phyloP scores from a whole-genome alignment of 2,329 filamentous ascomycete genomes.

The Trichoderma sp. region DNA sequence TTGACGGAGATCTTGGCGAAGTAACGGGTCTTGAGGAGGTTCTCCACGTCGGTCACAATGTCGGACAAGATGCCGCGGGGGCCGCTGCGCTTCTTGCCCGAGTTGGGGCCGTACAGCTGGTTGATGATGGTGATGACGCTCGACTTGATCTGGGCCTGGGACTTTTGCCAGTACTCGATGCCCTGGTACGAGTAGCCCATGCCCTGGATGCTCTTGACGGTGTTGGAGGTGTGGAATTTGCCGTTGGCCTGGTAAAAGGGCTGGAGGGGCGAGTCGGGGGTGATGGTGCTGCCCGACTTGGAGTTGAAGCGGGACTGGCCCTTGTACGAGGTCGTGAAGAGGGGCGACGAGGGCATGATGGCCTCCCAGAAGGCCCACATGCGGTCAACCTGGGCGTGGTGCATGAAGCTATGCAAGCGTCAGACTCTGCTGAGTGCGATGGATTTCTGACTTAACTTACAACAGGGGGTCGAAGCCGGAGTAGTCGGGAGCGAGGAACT shows the following conservation, averaged over 20 bases:
- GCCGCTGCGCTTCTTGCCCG: background rate
- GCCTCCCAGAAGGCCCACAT: constrained; percentile 61
- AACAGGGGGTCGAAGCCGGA: constrained; percentile 52
- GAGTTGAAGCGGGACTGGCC: constrained; percentile 47
- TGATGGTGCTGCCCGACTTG: constrained; percentile 44
- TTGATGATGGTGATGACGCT: constrained; percentile 42
- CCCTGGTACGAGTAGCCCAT: constrained; percentile 48
- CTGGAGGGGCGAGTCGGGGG: constrained; percentile 50
- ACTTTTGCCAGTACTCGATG: constrained; percentile 43
- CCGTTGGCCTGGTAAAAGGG: constrained; percentile 51
- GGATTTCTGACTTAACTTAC: constrained; percentile 34
- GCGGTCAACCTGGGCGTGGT: constrained; percentile 63
- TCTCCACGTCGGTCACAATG: background rate
- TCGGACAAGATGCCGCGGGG: no score
- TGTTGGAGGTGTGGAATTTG: constrained; percentile 48
- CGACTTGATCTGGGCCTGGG: constrained; percentile 36
- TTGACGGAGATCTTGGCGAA: constrained; percentile 43
- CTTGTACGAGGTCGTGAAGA: constrained; percentile 43
- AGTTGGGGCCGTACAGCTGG: constrained; percentile 36
- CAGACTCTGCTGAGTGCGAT: background rate
- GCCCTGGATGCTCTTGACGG: constrained; percentile 39
- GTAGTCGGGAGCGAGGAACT: constrained; percentile 46
- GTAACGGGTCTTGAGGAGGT: constrained; percentile 37
- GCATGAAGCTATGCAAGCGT: constrained; percentile 31
- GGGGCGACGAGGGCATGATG: constrained; percentile 42